phyloP scores from a whole-genome alignment of 176 grass and related monocot genomes.

The Tuctoria greenei region DNA sequence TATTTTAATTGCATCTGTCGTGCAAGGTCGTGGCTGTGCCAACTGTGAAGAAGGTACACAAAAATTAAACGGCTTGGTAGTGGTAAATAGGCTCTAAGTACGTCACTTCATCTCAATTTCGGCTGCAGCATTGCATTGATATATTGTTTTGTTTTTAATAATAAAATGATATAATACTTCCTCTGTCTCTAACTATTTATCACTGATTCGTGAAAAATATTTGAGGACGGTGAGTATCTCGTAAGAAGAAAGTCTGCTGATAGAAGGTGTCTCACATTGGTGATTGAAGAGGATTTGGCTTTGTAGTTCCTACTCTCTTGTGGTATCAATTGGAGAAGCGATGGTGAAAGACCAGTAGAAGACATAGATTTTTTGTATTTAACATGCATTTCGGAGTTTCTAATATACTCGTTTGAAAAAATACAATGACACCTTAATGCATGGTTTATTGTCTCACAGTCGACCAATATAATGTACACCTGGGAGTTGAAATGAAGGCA shows the following conservation, averaged over 20 bases:
- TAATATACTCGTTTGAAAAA: not conserved
- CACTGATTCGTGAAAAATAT: too few species aligned
- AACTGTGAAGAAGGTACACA: slow-evolving; percentile 13
- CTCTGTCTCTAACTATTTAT: too few species aligned
- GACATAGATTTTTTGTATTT: too few species aligned
- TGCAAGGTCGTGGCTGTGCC: slow-evolving; percentile 14
- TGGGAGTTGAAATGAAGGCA: slow-evolving; percentile 8
- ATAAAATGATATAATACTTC: not conserved
- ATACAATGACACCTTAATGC: not conserved
- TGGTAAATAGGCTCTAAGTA: not conserved
- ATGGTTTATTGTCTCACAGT: not conserved
- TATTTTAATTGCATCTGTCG: slow-evolving; percentile 30
- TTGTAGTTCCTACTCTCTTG: too few species aligned
- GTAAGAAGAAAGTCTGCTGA: not conserved
- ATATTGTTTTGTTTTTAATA: not conserved
- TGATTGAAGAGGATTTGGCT: too few species aligned
- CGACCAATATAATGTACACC: not conserved
- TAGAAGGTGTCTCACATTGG: too few species aligned
- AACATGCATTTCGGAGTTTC: too few species aligned
- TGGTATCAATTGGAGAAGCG: too few species aligned
- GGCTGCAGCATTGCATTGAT: not conserved
- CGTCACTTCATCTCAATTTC: not conserved
- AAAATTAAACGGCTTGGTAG: not conserved
- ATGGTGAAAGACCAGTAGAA: too few species aligned
- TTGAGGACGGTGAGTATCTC: too few species aligned